Conservation (phyloP, 2,329 filamentous ascomycete species). For the Penicillium palitans region DNA sequence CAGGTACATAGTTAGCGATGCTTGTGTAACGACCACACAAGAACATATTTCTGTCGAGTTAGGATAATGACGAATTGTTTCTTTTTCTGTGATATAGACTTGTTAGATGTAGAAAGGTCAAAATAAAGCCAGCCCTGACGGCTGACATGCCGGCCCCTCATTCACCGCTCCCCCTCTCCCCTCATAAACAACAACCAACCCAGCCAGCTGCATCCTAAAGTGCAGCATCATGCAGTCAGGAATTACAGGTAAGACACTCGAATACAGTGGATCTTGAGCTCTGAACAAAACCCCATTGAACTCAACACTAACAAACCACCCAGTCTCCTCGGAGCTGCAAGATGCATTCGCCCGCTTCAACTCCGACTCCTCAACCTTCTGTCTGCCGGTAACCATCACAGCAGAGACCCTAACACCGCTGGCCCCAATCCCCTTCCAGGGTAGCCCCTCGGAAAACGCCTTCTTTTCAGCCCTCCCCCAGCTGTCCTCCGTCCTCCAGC, state of each 20-base stretch:
- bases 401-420: slow-evolving; percentile 47
- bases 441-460: slow-evolving; percentile 40
- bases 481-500: slow-evolving; percentile 54
- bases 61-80: too few relatives aligned
- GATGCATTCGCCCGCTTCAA: slow-evolving; percentile 49
- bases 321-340: slow-evolving; percentile 50
- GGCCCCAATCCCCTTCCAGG: slow-evolving; percentile 41
- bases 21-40: neutral
- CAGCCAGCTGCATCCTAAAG: slow-evolving; percentile 6
- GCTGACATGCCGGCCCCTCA: slow-evolving; percentile 26
- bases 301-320: slow-evolving; percentile 3
- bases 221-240: slow-evolving; percentile 48
- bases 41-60: neutral
- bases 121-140: neutral
- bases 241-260: slow-evolving; percentile 43
- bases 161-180: slow-evolving; percentile 27
- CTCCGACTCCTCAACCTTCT: slow-evolving; percentile 43
- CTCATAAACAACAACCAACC: slow-evolving; percentile 23
- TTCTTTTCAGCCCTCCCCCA: slow-evolving; percentile 54
- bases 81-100: neutral
- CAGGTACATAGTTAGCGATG: neutral
- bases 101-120: neutral
- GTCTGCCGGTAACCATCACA: slow-evolving; percentile 49
- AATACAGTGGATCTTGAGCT: neutral
- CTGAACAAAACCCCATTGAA: neutral